Evolutionary conservation across 139 green algal species (phyloP).

Genomic region (Coccomyxa sp.): DNA sequence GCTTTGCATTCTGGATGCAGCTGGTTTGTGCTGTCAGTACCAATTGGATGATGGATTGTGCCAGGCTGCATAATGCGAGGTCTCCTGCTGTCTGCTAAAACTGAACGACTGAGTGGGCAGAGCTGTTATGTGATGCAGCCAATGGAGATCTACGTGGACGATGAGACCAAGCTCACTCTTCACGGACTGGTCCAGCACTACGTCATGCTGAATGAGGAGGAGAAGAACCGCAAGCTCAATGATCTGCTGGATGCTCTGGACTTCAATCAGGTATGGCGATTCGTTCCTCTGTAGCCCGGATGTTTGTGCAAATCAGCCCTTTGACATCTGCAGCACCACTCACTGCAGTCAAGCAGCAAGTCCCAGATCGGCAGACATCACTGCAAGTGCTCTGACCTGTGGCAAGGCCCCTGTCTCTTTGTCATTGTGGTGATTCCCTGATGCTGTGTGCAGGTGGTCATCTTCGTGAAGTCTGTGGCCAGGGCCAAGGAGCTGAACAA

Average conservation of each 20-base stretch:
- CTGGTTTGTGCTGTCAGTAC: no score
- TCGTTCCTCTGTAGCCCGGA: neutral
- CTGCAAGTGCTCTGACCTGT: no score
- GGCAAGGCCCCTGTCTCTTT: neutral
- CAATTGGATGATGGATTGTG: no score
- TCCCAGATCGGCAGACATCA: no score
- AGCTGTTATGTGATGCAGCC: no score
- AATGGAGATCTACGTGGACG: constrained; percentile 92
- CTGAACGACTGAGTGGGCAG: no score
- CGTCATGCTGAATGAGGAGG: constrained; percentile 93
- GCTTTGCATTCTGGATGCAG: no score
- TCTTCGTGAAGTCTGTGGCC: constrained; percentile 86
- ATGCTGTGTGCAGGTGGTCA: constrained; percentile 69
- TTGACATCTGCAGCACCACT: no score
- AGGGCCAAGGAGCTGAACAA: constrained; percentile 87
- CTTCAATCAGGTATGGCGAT: constrained; percentile 92
- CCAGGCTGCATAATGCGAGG: no score
- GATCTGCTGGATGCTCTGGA: constrained; percentile 97
- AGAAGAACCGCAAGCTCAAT: constrained; percentile 99
- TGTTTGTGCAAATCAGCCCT: no score
- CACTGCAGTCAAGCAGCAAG: no score
- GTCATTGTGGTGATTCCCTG: neutral
- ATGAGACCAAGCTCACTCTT: constrained; percentile 98
- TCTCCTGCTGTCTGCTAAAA: no score
- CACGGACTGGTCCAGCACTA: constrained; percentile 99